Evolutionary conservation across 1,284 basidiomycete genomes (phyloP).

Genomic region (Sanghuangporus baumii): DNA sequence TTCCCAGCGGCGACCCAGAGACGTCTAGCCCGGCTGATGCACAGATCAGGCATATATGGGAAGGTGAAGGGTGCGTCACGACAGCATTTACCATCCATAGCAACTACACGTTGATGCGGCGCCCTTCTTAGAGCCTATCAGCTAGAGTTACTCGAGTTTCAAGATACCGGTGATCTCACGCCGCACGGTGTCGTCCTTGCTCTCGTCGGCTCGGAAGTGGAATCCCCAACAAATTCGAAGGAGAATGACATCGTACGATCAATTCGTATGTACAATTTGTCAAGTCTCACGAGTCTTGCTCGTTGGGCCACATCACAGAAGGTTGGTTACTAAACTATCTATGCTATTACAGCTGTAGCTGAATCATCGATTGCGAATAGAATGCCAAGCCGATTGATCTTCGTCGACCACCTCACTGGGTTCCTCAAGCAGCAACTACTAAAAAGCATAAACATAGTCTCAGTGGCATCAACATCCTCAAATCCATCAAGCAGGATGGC

Average conservation of each 20-base stretch:
- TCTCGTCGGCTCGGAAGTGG: conserved; percentile 57
- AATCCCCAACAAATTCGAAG: conserved; percentile 38
- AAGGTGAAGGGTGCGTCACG: conserved; percentile 61
- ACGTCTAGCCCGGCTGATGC: conserved; percentile 57
- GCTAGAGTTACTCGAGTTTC: conserved; percentile 66
- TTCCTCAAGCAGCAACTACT: conserved; percentile 41
- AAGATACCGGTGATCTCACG: conserved; percentile 50
- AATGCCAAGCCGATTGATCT: conserved; percentile 57
- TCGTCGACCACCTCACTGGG: conserved; percentile 44
- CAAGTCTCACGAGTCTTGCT: conserved; percentile 65
- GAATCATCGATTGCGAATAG: conserved; percentile 29
- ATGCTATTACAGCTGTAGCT: conserved; percentile 8
- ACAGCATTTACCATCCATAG: conserved; percentile 1
- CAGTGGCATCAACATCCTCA: conserved; percentile 51
- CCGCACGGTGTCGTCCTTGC: conserved; percentile 71
- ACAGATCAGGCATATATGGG: conserved; percentile 59
- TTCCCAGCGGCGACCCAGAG: conserved; percentile 49
- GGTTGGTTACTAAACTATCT: conserved; percentile 31
- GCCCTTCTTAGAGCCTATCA: conserved; percentile 54
- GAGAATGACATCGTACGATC: conserved; percentile 48
- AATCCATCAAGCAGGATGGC: conserved; percentile 47
- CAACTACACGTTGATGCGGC: conserved; percentile 14
- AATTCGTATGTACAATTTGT: conserved; percentile 75
- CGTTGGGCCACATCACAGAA: conserved; percentile 66
- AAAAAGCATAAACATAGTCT: conserved; percentile 52